Base-by-base conservation (phyloP, 805 yeast genomes). In the Nematodospora valgi region DNA sequence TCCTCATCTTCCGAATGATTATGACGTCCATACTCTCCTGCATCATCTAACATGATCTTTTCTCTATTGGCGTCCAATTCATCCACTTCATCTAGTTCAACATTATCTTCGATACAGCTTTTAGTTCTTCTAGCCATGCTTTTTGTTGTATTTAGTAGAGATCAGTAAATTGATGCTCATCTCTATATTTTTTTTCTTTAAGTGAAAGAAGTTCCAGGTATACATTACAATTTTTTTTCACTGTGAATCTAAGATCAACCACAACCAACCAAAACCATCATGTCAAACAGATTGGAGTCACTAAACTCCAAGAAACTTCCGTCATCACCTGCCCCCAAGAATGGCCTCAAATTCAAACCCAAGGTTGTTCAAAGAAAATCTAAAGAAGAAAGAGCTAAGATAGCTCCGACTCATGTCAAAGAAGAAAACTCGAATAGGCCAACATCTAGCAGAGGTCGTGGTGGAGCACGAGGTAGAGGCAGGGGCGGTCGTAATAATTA, bases 321-420 rank as follows among this genome's bases (percentile, higher is more conserved):
- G 10, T 13, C 38, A 4, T 43, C 45, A 13, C 50, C 62, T 2
- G 40, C 41, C 11, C 46, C 62, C 2, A 76, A 77, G 47, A 74
- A 85, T 6, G 68, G 77, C 2, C 62, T 83, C 41, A 82, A 82
- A 57, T 89, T 89, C 61, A 79, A 80, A 57, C 97, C 97, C 2
- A 89, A 89, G 57, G 81, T 72, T 2, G 95, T 89, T 27, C 88
- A 88, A 0, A 70, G 97, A 59, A 78, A 86, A 54, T 64, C 87
- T 8, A 82, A 86, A 47, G 89, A 85, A 47, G 96, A 87, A 47
- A 68, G 96, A 55, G 95, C 79, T 15, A 79, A 84, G 18, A 74
- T 76, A 36, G 89, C 88, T 0, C 87, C 88, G 4, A 52, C 46
- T 5, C 48, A 47, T 32, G 72, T 68, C 44, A 62, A 70, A 40